Base-by-base conservation (phyloP, 192 early-diverging fungal species). In the Podila clonocystis region DNA sequence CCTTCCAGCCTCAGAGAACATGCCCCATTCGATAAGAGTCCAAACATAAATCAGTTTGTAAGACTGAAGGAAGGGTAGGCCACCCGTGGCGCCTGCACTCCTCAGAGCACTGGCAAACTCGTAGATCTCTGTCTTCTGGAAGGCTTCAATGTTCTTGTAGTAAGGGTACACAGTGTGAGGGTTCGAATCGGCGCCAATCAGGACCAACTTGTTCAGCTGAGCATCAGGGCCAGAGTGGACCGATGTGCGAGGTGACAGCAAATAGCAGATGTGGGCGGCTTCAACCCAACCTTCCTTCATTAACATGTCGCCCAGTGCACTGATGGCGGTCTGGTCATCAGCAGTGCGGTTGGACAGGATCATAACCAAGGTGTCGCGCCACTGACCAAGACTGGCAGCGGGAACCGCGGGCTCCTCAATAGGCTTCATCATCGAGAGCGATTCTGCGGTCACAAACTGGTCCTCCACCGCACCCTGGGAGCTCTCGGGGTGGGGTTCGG, bases 21-120 rank as follows among this genome's bases (percentile, higher is more conserved):
- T 87, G 6, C 98, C 96, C 60, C 90, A 85, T 60, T 98, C 97
- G 11, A 89, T 88, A 9, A 99, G 86, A 80, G 91, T 90, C 88
- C 90, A 92, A 19, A 95, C 94, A 71, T 94, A 89, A 31, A 83
- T 65, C 8, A 99, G 84, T 73, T 98, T 98, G 89, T 96, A 96
- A 0, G 90, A 90, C 72, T 98, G 96, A 57, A 99, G 79, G 70
- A 94, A 93, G n/a, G 95, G 94, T n/a, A 99, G 62, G 24, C 82
- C 74, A 20, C 89, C 87, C 22, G 89, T 78, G 28, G 67, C 82
- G 28, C 84, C 78, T 52, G 71, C 68, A 5, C 85, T 66, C 29
- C 77, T 82, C 24, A 90, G 75, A 15, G 91, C 90, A 48, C 88
- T 84, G 13, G 90, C 87, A 80, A 92, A 91, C 74, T 97, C 96